Conservation (phyloP, 75 land plant species). For the Azolla pinnata region DNA sequence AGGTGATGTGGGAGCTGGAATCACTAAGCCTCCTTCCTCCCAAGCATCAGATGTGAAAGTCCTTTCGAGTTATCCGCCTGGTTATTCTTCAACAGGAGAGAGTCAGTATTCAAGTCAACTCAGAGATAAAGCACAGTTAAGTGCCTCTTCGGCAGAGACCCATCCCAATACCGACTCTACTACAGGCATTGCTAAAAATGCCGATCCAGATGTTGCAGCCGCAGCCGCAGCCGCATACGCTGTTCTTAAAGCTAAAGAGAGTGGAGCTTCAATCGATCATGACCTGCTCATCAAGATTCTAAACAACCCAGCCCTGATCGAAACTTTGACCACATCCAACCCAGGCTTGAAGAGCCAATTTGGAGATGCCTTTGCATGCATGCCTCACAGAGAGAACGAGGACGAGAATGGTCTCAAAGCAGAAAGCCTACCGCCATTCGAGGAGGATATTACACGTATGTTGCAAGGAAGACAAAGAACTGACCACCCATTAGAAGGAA, state of each 20-base stretch:
- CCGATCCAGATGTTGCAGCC: constrained; percentile 54
- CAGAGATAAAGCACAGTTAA: not conserved
- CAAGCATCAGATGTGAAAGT: too few species aligned
- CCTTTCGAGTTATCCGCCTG: not conserved
- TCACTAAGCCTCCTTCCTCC: too few species aligned
- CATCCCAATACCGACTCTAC: not conserved
- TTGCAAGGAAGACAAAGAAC: too few species aligned
- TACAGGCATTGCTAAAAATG: not conserved
- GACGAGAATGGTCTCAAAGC: not conserved
- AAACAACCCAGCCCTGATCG: constrained; percentile 44
- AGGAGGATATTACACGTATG: too few species aligned
- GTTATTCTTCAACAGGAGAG: not conserved
- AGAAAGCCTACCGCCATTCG: too few species aligned
- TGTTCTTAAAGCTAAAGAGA: constrained; percentile 40
- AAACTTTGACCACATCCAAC: constrained; percentile 19
- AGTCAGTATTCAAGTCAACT: too few species aligned
- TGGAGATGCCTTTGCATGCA: not conserved
- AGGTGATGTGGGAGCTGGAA: too few species aligned
- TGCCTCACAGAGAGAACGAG: not conserved
- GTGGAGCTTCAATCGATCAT: constrained; percentile 51
- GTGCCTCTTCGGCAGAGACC: not conserved
- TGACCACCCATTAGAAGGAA: too few species aligned
- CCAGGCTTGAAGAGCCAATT: constrained; percentile 1
- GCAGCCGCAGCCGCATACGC: constrained; percentile 55
- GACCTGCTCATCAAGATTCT: constrained; percentile 58